These are phyloP conservation scores for Aspergillus pseudoglaucus DNA, from an alignment of 2,329 filamentous ascomycete species.

Conservation along the genomic window DNA sequence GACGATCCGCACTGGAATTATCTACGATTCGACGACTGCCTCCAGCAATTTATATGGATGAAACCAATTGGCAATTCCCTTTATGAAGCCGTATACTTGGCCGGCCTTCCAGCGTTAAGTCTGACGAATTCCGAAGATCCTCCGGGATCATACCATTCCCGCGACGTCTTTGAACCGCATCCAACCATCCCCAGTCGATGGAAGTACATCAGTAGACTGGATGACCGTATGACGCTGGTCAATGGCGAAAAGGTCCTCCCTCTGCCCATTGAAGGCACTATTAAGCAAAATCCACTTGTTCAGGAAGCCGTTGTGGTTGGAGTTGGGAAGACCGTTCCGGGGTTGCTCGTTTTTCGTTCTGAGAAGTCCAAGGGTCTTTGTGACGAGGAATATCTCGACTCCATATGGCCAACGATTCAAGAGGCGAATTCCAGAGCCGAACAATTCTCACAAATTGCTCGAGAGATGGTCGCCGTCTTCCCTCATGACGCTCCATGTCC, in stretches of 20 bases:
- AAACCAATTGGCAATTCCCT: conserved; percentile 22
- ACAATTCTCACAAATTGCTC: conserved; percentile 39
- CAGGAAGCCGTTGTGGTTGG: conserved; percentile 29
- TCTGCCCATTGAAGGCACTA: conserved; percentile 25
- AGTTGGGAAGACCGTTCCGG: conserved; percentile 18
- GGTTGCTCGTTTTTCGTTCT: conserved; percentile 22
- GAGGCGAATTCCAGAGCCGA: conserved; percentile 37
- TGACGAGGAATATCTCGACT: conserved; percentile 29
- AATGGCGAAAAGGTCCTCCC: conserved; percentile 32
- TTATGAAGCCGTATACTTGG: conserved; percentile 27
- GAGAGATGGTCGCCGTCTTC: conserved; percentile 35
- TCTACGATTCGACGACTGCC: conserved; percentile 33
- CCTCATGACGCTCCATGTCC: conserved; percentile 36
- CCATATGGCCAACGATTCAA: conserved; percentile 34
- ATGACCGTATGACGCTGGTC: conserved; percentile 26
- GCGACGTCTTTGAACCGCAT: conserved; percentile 27
- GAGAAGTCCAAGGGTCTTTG: conserved; percentile 16
- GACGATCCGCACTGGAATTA: conserved; percentile 40
- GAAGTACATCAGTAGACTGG: conserved; percentile 28
- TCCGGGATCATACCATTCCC: conserved; percentile 27
- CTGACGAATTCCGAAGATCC: conserved; percentile 27
- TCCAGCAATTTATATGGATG: conserved; percentile 34
- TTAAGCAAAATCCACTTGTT: conserved; percentile 25
- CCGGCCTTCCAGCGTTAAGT: conserved; percentile 25
- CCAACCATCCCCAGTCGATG: conserved; percentile 23